Evolutionary conservation across 2,329 filamentous ascomycete species (phyloP).

Genomic region (Sporothrix dimorphospora): DNA sequence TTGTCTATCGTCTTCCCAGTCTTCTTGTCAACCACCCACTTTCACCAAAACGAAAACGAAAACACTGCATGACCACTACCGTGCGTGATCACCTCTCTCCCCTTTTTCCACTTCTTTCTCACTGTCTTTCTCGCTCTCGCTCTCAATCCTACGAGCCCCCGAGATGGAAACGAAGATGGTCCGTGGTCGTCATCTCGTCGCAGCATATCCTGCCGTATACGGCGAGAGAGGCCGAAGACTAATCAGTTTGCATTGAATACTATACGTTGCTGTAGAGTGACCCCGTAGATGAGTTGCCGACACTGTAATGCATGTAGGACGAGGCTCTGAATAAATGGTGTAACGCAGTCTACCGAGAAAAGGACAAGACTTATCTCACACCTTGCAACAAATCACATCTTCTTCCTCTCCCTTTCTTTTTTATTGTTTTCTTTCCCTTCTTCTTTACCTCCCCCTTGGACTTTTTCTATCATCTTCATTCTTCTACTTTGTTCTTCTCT

Average conservation of each 20-base stretch:
- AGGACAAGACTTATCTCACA: neutral
- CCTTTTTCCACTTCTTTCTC: neutral
- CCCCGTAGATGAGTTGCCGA: neutral
- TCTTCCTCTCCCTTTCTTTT: neutral
- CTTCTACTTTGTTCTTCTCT: no score
- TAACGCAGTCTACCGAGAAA: neutral
- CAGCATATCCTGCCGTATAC: no score
- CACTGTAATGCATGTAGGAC: neutral
- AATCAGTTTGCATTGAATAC: neutral
- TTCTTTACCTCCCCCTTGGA: neutral
- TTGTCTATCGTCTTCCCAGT: no score
- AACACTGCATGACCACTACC: neutral
- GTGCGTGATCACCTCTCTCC: neutral
- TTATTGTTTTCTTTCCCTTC: no score
- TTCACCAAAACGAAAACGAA: no score
- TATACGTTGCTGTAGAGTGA: neutral
- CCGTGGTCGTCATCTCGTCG: no score
- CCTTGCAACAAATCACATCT: neutral
- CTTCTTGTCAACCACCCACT: no score
- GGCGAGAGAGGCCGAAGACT: neutral
- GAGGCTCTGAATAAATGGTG: neutral
- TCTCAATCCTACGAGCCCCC: neutral
- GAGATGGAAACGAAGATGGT: neutral
- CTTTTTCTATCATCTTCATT: no score
- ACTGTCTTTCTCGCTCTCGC: neutral